phyloP scores from a whole-genome alignment of 257 asterid genomes.

The Solanum megistacrolobum region DNA sequence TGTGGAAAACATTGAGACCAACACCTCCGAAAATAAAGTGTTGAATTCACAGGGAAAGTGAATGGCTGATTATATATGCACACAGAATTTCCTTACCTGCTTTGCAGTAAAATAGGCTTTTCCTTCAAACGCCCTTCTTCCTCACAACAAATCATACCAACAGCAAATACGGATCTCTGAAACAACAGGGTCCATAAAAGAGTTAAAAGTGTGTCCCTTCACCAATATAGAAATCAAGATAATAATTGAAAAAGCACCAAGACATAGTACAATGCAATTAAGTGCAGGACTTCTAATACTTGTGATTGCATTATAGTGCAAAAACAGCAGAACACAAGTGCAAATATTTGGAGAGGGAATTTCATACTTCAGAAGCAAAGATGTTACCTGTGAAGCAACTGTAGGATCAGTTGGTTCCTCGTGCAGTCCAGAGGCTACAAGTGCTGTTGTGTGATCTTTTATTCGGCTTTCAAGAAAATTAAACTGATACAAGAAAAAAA shows the following conservation, averaged over 20 bases:
- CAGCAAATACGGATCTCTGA: slow-evolving; percentile 79
- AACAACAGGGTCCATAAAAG: slow-evolving; percentile 9
- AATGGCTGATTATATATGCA: background rate
- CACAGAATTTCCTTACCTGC: slow-evolving; percentile 42
- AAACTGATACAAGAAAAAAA: slow-evolving; percentile 33
- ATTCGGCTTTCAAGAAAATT: slow-evolving; percentile 73
- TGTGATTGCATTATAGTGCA: background rate
- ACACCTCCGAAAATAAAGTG: background rate
- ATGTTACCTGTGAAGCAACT: slow-evolving; percentile 80
- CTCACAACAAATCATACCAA: slow-evolving; percentile 96
- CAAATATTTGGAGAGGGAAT: background rate
- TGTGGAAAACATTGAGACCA: background rate
- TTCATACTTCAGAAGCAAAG: background rate
- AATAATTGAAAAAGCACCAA: background rate
- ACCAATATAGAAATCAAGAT: background rate
- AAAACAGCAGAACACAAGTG: background rate
- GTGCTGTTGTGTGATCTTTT: slow-evolving; percentile 30
- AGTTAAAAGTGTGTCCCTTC: background rate
- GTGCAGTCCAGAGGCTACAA: slow-evolving; percentile 49
- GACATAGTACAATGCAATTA: background rate
- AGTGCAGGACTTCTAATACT: background rate
- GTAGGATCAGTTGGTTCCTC: slow-evolving; percentile 89
- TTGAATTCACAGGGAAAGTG: background rate
- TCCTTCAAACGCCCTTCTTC: slow-evolving; percentile 98
- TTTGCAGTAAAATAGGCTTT: slow-evolving; percentile 80